Evolutionary conservation across 2,329 filamentous ascomycete species (phyloP).

Genomic region (Fusarium tjaetaba): DNA sequence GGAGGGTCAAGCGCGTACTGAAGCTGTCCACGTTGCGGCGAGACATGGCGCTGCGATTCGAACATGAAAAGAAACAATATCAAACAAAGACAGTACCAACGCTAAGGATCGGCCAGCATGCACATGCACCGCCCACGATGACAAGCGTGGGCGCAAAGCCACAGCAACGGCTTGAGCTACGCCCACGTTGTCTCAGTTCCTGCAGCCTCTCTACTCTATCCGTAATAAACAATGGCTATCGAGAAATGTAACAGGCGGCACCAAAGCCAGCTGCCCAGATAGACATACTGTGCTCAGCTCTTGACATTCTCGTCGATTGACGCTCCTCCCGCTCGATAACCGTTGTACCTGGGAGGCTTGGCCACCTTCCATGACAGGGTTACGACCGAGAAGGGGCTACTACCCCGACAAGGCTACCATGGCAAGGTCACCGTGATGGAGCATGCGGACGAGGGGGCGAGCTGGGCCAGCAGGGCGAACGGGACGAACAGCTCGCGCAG

Average conservation of each 20-base stretch:
- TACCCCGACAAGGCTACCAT: conserved; percentile 43
- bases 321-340: conserved; percentile 13
- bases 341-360: conserved; percentile 21
- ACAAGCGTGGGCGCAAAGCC: conserved; percentile 27
- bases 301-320: conserved; percentile 27
- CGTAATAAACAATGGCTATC: conserved; percentile 18
- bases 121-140: conserved; percentile 17
- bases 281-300: conserved; percentile 26
- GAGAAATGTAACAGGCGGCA: conserved; percentile 23
- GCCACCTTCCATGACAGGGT: conserved; percentile 45
- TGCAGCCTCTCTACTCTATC: conserved; percentile 33
- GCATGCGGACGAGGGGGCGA: conserved; percentile 36
- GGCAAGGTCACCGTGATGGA: conserved; percentile 33
- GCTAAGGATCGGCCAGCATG: conserved; percentile 25
- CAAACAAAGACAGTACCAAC: conserved; percentile 30
- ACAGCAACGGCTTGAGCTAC: conserved; percentile 35
- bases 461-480: conserved; percentile 40
- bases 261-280: conserved; percentile 10
- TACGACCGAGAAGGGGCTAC: conserved; percentile 42
- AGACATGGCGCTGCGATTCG: conserved; percentile 38
- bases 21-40: conserved; percentile 35
- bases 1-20: conserved; percentile 32
- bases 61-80: conserved; percentile 36
- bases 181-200: conserved; percentile 35
- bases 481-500: conserved; percentile 39